Evolutionary conservation across 805 yeast species (phyloP).

Genomic region (Wickerhamomyces chambardii): DNA sequence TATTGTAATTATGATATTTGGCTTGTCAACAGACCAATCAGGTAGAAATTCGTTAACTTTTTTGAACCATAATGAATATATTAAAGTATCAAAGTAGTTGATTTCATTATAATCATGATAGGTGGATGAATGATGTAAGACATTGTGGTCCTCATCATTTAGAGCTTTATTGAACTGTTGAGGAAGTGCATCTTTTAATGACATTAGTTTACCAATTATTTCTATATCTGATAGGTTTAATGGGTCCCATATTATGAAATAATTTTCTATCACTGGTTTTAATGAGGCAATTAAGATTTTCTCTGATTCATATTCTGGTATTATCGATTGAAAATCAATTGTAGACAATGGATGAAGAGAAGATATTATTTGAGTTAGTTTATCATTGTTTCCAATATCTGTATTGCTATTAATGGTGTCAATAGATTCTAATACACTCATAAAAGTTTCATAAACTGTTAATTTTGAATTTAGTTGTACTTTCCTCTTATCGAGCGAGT

Average conservation of each 20-base stretch:
- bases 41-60: conserved; percentile 19
- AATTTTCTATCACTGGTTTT: conserved; percentile 8
- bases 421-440: no score
- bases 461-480: background rate
- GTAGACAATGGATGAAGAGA: no score
- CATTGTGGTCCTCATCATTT: background rate
- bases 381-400: no score
- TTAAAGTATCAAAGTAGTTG: conserved; percentile 26
- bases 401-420: no score
- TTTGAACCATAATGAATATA: conserved; percentile 26
- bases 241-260: conserved; percentile 28
- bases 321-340: background rate
- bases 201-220: conserved; percentile 19
- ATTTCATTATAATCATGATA: background rate
- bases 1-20: conserved; percentile 28
- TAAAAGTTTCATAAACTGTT: no score
- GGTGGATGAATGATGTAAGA: no score
- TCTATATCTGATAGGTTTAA: conserved; percentile 19
- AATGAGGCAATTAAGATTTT: conserved; percentile 13
- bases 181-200: conserved; percentile 16
- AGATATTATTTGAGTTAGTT: no score
- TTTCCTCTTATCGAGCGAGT: no score
- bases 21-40: conserved; percentile 29
- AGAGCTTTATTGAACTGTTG: background rate
- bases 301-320: conserved; percentile 3